These are phyloP conservation scores for Wickerhamomyces alni DNA, from an alignment of 805 yeast genomes.

Conservation along the genomic window DNA sequence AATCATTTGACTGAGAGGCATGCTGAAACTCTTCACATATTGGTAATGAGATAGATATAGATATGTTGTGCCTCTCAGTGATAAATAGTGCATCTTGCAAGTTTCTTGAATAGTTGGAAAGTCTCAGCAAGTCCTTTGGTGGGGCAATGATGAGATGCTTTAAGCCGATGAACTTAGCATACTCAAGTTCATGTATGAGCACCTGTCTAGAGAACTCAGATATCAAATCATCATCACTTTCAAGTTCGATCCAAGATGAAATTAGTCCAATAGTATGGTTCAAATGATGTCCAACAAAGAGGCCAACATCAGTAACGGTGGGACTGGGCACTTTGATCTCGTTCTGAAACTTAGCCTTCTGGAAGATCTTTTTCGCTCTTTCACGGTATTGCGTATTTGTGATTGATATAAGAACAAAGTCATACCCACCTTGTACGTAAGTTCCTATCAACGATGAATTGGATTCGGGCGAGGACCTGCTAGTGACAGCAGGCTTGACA, in stretches of 20 bases:
- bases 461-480: slow-evolving; percentile 25
- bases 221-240: slow-evolving; percentile 41
- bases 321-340: slow-evolving; percentile 35
- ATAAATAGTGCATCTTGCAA: slow-evolving; percentile 28
- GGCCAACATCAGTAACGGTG: slow-evolving; percentile 33
- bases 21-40: slow-evolving; percentile 37
- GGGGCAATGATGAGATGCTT: slow-evolving; percentile 54
- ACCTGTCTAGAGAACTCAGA: slow-evolving; percentile 54
- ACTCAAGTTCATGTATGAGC: slow-evolving; percentile 48
- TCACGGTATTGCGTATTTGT: slow-evolving; percentile 47
- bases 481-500: slow-evolving; percentile 36
- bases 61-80: slow-evolving; percentile 21
- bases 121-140: slow-evolving; percentile 49
- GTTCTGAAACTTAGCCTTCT: slow-evolving; percentile 21
- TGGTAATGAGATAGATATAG: slow-evolving; percentile 42
- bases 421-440: slow-evolving; percentile 37
- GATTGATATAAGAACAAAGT: slow-evolving; percentile 45
- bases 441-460: slow-evolving; percentile 24
- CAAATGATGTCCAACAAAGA: slow-evolving; percentile 37
- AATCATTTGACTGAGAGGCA: slow-evolving; percentile 29
- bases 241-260: slow-evolving; percentile 68
- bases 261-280: slow-evolving; percentile 45
- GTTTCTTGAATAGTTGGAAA: slow-evolving; percentile 43
- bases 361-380: slow-evolving; percentile 33
- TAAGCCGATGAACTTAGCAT: slow-evolving; percentile 55